phyloP scores from a whole-genome alignment of 2,329 filamentous ascomycete species.

The Paradendryphiella salina region DNA sequence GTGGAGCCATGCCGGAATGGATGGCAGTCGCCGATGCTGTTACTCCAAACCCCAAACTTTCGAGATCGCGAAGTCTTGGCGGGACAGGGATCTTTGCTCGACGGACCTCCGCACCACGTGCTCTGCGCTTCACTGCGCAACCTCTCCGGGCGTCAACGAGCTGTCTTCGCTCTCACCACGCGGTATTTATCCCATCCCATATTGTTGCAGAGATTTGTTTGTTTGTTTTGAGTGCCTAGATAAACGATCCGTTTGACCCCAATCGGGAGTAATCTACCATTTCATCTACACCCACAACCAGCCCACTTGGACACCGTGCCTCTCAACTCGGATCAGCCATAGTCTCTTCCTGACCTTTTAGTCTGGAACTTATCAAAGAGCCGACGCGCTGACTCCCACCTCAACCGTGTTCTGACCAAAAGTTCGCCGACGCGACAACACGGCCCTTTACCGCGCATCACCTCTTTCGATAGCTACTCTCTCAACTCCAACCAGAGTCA shows the following conservation, averaged over 20 bases:
- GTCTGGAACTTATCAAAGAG: no score
- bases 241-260: no score
- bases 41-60: conserved; percentile 32
- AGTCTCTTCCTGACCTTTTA: no score
- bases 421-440: no score
- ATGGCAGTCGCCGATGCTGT: conserved; percentile 18
- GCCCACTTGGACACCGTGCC: no score
- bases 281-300: neutral
- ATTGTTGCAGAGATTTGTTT: neutral
- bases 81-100: conserved; percentile 23
- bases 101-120: conserved; percentile 17
- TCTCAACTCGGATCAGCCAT: no score
- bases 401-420: no score
- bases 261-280: neutral
- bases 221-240: neutral
- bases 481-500: neutral
- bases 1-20: conserved; percentile 41
- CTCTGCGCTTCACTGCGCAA: conserved; percentile 4
- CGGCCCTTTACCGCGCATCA: no score
- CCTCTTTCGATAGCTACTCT: no score
- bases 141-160: neutral
- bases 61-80: conserved; percentile 35
- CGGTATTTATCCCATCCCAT: conserved; percentile 4
- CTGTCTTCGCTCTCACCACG: neutral
- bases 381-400: no score